These are phyloP conservation scores for Pythium periplocum DNA, from an alignment of 352 stramenopile species.

Conservation along the genomic window DNA sequence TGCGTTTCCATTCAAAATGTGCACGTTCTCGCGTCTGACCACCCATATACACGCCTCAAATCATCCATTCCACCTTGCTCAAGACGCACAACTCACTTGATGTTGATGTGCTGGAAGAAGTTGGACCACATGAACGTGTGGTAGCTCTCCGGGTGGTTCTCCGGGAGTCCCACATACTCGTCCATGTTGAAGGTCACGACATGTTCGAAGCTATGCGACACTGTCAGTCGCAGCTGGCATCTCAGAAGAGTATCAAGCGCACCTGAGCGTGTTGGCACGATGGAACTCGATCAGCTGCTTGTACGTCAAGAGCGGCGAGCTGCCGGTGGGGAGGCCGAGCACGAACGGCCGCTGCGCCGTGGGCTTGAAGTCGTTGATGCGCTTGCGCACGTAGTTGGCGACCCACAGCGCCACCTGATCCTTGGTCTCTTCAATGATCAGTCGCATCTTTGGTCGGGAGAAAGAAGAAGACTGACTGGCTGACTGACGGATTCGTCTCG, in stretches of 20 bases:
- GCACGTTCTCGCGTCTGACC: constrained; percentile 70
- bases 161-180: constrained; percentile 78
- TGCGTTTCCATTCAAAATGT: constrained; percentile 86
- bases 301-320: constrained; percentile 83
- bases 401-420: constrained; percentile 68
- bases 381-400: constrained; percentile 73
- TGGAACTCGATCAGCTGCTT: constrained; percentile 74
- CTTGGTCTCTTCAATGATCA: constrained; percentile 82
- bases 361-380: constrained; percentile 77
- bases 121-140: constrained; percentile 90
- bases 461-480: neutral
- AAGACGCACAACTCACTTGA: constrained; percentile 36
- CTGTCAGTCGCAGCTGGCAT: neutral
- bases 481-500: neutral
- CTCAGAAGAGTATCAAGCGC: neutral
- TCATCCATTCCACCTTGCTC: neutral
- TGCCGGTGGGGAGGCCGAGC: constrained; percentile 82
- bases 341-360: constrained; percentile 75
- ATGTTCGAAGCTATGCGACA: constrained; percentile 60
- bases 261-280: constrained; percentile 31
- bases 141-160: constrained; percentile 84
- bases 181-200: constrained; percentile 92
- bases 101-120: constrained; percentile 88
- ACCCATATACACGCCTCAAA: neutral
- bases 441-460: constrained; percentile 38